Conservation (phyloP, 1,139 yeast species). For the Magnusiomyces magnusii region DNA sequence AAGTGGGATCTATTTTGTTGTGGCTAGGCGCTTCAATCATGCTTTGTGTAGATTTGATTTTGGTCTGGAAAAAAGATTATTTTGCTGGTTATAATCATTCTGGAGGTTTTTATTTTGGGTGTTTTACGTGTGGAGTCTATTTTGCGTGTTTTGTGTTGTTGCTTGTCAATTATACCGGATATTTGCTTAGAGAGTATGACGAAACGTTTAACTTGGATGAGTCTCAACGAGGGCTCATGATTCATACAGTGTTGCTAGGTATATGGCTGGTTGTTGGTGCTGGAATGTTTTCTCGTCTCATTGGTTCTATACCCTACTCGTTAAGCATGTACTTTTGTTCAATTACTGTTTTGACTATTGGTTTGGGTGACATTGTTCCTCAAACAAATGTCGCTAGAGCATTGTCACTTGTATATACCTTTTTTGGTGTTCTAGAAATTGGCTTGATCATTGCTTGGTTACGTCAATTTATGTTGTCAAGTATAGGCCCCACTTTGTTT, state of each 20-base stretch:
- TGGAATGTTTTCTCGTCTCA: conserved; percentile 42
- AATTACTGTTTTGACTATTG: conserved; percentile 68
- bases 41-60: conserved; percentile 44
- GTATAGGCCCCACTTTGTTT: conserved; percentile 48
- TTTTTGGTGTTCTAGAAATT: conserved; percentile 60
- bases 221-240: conserved; percentile 64
- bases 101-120: conserved; percentile 75
- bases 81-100: conserved; percentile 30
- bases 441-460: conserved; percentile 69
- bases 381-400: conserved; percentile 45
- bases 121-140: conserved; percentile 55
- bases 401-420: conserved; percentile 52
- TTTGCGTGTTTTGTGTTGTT: conserved; percentile 47
- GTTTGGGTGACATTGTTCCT: conserved; percentile 69
- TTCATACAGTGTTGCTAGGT: conserved; percentile 56
- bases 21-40: conserved; percentile 50
- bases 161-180: conserved; percentile 54
- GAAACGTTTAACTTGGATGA: conserved; percentile 58
- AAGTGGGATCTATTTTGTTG: conserved; percentile 50
- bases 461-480: conserved; percentile 51
- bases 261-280: conserved; percentile 69
- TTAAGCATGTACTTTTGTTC: conserved; percentile 61
- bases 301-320: conserved; percentile 44
- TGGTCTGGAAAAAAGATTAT: conserved; percentile 32
- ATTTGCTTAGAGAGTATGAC: conserved; percentile 50